Base-by-base conservation (phyloP, 2,329 filamentous ascomycete genomes). In the Cercospora sp. region DNA sequence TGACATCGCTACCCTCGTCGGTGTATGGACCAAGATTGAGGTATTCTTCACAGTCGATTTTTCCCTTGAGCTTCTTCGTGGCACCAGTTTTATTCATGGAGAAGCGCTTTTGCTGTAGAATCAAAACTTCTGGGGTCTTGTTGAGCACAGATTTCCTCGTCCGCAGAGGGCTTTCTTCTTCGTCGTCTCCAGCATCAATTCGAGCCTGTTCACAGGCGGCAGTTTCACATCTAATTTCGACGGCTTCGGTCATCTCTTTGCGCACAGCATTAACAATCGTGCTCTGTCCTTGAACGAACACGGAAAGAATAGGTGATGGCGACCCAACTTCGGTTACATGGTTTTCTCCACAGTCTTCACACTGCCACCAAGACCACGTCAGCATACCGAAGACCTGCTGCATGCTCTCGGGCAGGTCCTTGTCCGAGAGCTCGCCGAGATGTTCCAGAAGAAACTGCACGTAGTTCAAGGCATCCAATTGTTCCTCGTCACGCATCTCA, bases 21-120 rank as follows among this genome's bases (percentile, higher is more conserved):
- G 30, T 34, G 5, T 45, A 61, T 9, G 37, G 28, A 21, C 59
- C 59, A 0, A 68, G 32, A 32, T 68, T 65, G n/a, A 49, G 28
- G 1, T 26, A 28, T 13, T 43, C 61, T 32, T 65, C n/a, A 21
- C 26, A 37, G 34, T 13, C 34, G 34, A 37, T 5, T 37, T 37
- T 37, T 3, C 5, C 34, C 34, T 5, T 37, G 34, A 37, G 34
- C 34, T 37, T 37, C 34, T 37, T 37, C 34, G 34, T 37, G 34
- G 5, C 34, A 37, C 34, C 34, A 5, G 34, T 37, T 6, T 37
- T 37, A 37, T 2, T 16, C 34, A 37, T 37, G 34, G 34, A 5
- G 34, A 43, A 68, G 5, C 64, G 61, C 16, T 53, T 45, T 32
- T 69, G 51, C n/a, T 49, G 61, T 10, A 70, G 3, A 12, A 67